A percentile compares a stretch with the other conserved stretches of the same genome.
Conservation (phyloP, 371 early-diverging fungal species). For the Apophysomyces elegans region DNA sequence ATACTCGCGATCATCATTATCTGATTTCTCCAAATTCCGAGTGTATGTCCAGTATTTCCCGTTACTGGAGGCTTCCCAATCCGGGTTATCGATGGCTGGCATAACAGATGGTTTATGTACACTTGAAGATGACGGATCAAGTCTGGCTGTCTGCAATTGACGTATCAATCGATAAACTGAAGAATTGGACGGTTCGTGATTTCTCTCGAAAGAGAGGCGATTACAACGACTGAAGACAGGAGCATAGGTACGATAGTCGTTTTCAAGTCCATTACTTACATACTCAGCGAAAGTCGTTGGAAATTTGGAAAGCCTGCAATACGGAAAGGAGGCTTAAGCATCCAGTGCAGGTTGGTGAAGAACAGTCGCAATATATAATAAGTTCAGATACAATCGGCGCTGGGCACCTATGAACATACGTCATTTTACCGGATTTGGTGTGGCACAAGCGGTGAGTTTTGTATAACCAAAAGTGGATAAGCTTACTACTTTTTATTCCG, state of each 20-base stretch:
- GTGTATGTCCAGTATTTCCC: conserved; percentile 47
- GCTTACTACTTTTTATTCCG: no score
- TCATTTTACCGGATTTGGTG: neutral
- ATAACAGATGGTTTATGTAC: neutral
- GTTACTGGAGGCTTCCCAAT: conserved; percentile 39
- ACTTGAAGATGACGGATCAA: conserved; percentile 3
- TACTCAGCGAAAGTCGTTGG: conserved; percentile 4
- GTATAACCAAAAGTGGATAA: no score
- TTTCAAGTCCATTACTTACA: neutral
- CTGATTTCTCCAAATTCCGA: conserved; percentile 57
- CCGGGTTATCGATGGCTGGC: conserved; percentile 16
- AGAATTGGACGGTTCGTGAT: neutral
- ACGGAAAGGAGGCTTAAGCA: conserved; percentile 11
- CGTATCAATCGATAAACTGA: conserved; percentile 6
- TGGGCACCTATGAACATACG: neutral
- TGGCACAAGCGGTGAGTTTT: no score
- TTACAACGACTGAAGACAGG: neutral
- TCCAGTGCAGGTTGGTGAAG: neutral
- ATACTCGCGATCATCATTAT: conserved; percentile 84
- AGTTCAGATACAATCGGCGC: neutral
- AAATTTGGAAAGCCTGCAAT: neutral
- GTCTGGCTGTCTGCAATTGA: conserved; percentile 2
- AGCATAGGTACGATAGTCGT: neutral
- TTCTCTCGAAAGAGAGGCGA: neutral
- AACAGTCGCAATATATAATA: neutral